Percentiles rank a stretch among this genome's conserved stretches.
Evolutionary conservation across 148 eudicot species (phyloP).

Genomic region (Rhododendron ferrugineum): DNA sequence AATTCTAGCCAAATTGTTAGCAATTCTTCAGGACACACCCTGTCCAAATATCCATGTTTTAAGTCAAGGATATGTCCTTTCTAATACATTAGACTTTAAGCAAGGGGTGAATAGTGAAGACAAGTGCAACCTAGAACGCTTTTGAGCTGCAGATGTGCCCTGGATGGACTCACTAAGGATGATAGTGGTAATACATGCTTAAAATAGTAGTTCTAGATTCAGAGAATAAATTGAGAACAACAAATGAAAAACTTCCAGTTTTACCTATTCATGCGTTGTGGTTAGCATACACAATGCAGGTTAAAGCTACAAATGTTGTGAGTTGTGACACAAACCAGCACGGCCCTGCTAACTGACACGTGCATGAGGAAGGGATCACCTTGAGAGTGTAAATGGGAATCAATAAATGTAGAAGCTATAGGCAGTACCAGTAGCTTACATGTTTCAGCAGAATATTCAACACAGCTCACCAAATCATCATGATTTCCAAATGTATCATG

Average conservation of each 20-base stretch:
- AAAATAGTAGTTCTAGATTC: not conserved
- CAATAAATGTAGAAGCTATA: not conserved
- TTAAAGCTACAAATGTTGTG: not conserved
- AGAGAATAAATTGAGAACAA: not conserved
- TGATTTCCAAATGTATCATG: slow-evolving; percentile 52
- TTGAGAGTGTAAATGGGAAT: not conserved
- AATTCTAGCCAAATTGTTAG: not conserved
- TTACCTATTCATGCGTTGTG: not conserved
- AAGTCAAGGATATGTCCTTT: not conserved
- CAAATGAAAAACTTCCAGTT: not conserved
- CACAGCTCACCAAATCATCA: slow-evolving; percentile 58
- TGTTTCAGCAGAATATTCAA: slow-evolving; percentile 71
- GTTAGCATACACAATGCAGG: not conserved
- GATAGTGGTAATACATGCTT: not conserved
- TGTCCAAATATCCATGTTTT: not conserved
- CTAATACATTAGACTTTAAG: not conserved
- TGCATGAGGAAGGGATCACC: not conserved
- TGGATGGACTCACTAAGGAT: not conserved
- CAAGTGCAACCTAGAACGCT: not conserved
- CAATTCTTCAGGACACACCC: not conserved
- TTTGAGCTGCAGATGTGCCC: slow-evolving; percentile 2
- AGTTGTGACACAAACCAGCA: not conserved
- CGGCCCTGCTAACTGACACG: not conserved
- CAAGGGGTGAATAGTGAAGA: not conserved
- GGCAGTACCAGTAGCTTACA: slow-evolving; percentile 36